Conservation (phyloP, 1,284 basidiomycete genomes). For the Flammula alnicola region DNA sequence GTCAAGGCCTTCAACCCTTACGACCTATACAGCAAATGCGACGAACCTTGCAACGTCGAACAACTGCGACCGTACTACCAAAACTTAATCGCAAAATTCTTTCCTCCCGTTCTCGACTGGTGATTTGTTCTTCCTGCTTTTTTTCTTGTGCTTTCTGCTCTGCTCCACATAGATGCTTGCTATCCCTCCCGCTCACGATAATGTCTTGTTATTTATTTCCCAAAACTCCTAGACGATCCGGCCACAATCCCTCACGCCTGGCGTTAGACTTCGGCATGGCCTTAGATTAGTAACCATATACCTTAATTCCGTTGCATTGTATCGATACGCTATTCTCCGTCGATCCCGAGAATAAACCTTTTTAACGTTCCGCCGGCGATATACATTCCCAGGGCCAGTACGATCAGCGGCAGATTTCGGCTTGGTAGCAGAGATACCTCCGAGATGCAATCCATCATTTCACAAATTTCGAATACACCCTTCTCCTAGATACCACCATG, state of each 20-base stretch:
- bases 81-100: constrained; percentile 82
- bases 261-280: constrained; percentile 8
- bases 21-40: constrained; percentile 89
- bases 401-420: constrained; percentile 5
- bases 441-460: background rate
- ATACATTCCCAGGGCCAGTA: too few species aligned
- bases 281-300: constrained; percentile 13
- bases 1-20: constrained; percentile 87
- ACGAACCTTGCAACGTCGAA: constrained; percentile 66
- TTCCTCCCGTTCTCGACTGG: constrained; percentile 82
- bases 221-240: constrained; percentile 9
- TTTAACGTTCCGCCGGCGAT: too few species aligned
- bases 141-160: constrained; percentile 3
- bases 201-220: background rate
- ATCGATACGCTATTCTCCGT: too few species aligned
- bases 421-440: background rate
- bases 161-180: constrained; percentile 8
- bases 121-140: constrained; percentile 34
- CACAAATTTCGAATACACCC: background rate
- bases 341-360: too few species aligned
- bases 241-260: background rate
- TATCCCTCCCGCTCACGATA: background rate
- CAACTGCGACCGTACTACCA: constrained; percentile 84
- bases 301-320: constrained; percentile 21
- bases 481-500: constrained; percentile 23